Conservation (phyloP, 2,329 filamentous ascomycete genomes). For the Phyllosticta citribraziliensis region DNA sequence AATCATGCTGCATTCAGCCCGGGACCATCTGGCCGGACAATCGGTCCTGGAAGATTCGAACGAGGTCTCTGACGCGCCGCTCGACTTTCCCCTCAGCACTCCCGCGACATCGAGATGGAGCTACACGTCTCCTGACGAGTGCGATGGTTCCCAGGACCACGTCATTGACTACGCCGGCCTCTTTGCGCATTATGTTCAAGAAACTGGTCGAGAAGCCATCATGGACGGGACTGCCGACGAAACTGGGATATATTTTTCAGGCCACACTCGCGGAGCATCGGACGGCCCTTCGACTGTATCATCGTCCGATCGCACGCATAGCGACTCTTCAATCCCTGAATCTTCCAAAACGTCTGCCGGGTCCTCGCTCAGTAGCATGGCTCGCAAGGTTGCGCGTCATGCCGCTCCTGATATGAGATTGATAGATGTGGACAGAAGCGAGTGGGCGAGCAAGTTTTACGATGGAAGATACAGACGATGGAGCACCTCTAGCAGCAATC, state of each 20-base stretch:
- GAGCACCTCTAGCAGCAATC: neutral
- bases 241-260: neutral
- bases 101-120: neutral
- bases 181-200: neutral
- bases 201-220: neutral
- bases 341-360: constrained; percentile 5
- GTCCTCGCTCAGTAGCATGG: constrained; percentile 20
- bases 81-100: neutral
- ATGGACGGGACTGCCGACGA: neutral
- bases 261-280: neutral
- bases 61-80: neutral
- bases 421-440: constrained; percentile 10
- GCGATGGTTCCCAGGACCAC: neutral
- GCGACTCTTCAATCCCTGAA: neutral
- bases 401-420: constrained; percentile 19
- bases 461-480: neutral
- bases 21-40: neutral
- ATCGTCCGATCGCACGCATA: neutral
- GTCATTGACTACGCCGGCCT: neutral
- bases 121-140: neutral
- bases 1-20: neutral
- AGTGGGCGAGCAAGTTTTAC: neutral
- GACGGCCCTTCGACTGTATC: neutral
- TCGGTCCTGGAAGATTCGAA: neutral
- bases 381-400: constrained; percentile 15